Evolutionary conservation across 2,329 filamentous ascomycete species (phyloP), one percentile per base, ranked within the genome.

Genomic region (Trichoderma sp.): DNA sequence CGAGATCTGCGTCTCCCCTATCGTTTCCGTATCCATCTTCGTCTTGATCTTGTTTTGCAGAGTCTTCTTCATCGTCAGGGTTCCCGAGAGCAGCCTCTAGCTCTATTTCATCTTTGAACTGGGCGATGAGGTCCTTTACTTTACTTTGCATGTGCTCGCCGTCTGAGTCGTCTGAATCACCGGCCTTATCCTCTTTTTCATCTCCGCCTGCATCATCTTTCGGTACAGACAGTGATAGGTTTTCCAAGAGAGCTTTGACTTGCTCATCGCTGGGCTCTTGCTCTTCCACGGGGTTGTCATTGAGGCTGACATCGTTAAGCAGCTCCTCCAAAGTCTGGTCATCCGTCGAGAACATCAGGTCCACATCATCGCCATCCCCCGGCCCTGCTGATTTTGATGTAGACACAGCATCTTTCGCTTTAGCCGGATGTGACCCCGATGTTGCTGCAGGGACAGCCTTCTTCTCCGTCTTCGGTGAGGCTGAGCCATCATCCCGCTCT

Each of bases 281-380:
- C 34, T 77, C 76, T 8, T 70, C 57, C 17, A 9, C 23, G 34
- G 72, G 73, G 0, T 71, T 73, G 26, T 82, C 79, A 12, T 83
- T 80, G 0, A 80, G 76, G 39, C 78, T 78, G 1, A 86, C 80
- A 32, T 84, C 82, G 2, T 80, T 82, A 3, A 89, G 80, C 11
- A 89, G 80, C 72, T 88, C 86, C 69, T 88, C 83, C 0, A 88
- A 79, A 1, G 83, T 85, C 61, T 84, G 80, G n/a, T 88, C 86
- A 73, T 88, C 86, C 3, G 84, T 85, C 43, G 82, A 79, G 32
- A 85, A 80, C 20, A 85, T 75, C 2, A 80, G 75, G 0, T 82
- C 81, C 4, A 79, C 77, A 50, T 83, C 82, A 0, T 83, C 80
- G 55, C 80, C 78, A 0, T 79, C 78, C 4, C 32, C 67, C 23